Evolutionary conservation across 768 basidiomycete genomes (phyloP), one percentile per base, ranked within the genome.

Genomic region (Coprinellus micaceus): DNA sequence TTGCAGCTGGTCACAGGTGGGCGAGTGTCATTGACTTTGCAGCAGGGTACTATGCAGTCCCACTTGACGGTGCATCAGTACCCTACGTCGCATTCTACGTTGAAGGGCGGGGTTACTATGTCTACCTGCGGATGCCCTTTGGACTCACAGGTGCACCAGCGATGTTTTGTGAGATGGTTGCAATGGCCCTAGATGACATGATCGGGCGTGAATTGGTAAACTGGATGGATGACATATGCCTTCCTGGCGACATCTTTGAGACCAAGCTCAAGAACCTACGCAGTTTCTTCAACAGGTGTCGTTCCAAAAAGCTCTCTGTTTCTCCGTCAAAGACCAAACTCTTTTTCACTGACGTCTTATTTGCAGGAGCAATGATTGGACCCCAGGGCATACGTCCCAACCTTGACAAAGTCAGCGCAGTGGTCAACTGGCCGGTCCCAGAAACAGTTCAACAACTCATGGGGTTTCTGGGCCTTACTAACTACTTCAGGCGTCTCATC

Each of bases 61-160:
- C 26, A 2, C 53, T 69, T 2, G 51, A 54, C 2, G 52, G 57
- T 6, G 66, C 60, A 7, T 53, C 60, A 2, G 58, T 61, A 41
- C 68, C 68, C 6, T 71, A 71, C 53, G 60, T 72, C 0, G 62
- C 60, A 5, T 76, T 79, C 55, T 76, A 72, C 33, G 65, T 75
- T 0, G 68, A 69, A 52, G 75, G 74, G 0, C n/a, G 61, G 1
- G 77, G 77, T 0, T 75, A 70, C 46, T 74, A 70, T 43, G 52
- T 55, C 5, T 77, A 74, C 40, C 39, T 52, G 1, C 28, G 65
- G 0, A 75, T 79, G 71, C 76, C 74, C 0, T 77, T 79, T 56
- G 77, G 77, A 0, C 47, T 77, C 0, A 73, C 69, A 0, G 77
- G 73, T 0, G 71, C 72, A 1, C 77, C 76, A 7, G 64, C 72